Base-by-base conservation (phyloP, 495 filamentous ascomycete genomes). In the Articulospora tetracladia region DNA sequence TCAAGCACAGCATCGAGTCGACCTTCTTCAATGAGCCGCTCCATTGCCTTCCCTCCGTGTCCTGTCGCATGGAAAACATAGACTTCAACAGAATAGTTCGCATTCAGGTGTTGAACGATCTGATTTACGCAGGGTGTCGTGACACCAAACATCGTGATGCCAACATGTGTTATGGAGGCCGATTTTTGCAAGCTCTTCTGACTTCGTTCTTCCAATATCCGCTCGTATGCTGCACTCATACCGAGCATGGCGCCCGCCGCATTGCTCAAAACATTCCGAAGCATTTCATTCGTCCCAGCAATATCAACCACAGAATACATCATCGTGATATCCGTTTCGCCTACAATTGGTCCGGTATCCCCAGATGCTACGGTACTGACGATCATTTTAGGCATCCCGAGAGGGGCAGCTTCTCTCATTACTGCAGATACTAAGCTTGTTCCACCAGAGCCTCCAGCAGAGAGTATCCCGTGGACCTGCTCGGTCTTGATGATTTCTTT, bases 101-200 rank as follows among this genome's bases (percentile, higher is more conserved):
- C 13, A 39, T 80, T 77, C 0, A 88, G 68, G 53, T 74, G 67
- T 6, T 68, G 46, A 1, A 81, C 75, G 3, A 82, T 76, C 1
- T 59, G 61, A 48, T 81, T 77, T 0, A 83, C 87, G 11, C 76
- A 78, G 0, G 85, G 84, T 0, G 85, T 90, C 1, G 87, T 91
- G 10, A 91, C 86, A 10, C 87, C 87, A 64, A 89, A 91, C 87
- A 90, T 89, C 28, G 85, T 86, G 41, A 89, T 79, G 0, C 79
- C 86, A 12, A 89, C 73, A 0, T 76, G 63, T 22, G 70, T 32
- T 13, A 32, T 13, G 30, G 30, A 13, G 13, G 77, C 63, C 78
- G 81, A 0, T 54, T 54, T 8, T 19, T 25, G 27, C 58, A 26
- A 11, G 7, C n/a, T 58, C 41, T 27, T 60, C 44, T 32, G 30